Conservation (phyloP, 495 filamentous ascomycete genomes). For the Daldinia vernicosa region DNA sequence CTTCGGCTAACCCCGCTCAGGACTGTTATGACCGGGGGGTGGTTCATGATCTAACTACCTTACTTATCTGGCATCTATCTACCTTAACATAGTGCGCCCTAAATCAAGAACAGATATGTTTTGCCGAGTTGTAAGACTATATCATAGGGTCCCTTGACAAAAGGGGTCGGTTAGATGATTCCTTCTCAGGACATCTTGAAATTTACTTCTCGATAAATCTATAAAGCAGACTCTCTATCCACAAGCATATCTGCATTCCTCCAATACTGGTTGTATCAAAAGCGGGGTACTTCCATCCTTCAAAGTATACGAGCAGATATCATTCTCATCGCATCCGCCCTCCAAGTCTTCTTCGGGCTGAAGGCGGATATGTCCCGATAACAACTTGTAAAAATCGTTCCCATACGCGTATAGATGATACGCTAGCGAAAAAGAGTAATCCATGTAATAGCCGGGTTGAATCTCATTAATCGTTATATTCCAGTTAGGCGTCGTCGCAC, state of each 20-base stretch:
- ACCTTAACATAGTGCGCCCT: constrained; percentile 1
- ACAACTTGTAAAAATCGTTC: constrained; percentile 23
- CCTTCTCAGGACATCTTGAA: not conserved
- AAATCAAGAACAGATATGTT: not conserved
- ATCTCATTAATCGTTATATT: constrained; percentile 31
- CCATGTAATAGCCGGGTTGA: constrained; percentile 22
- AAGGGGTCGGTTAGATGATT: not conserved
- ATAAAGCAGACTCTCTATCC: not conserved
- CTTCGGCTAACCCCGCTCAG: constrained; percentile 38
- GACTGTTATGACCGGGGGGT: constrained; percentile 14
- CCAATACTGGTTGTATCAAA: constrained; percentile 30
- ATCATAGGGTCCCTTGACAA: not conserved
- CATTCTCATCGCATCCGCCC: constrained; percentile 27
- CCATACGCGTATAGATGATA: constrained; percentile 25
- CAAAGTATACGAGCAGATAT: constrained; percentile 23
- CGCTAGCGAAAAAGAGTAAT: constrained; percentile 31
- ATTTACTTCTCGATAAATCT: not conserved
- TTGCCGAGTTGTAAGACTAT: not conserved
- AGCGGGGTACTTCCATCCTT: constrained; percentile 24
- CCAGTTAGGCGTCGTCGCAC: constrained; percentile 21
- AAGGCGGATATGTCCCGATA: constrained; percentile 1
- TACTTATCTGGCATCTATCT: constrained; percentile 4
- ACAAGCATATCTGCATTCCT: constrained; percentile 37
- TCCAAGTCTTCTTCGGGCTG: constrained; percentile 20
- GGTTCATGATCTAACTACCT: constrained; percentile 3